Evolutionary conservation across 345 rosid species (phyloP), one percentile per base, ranked within the genome.

Genomic region (Moricandia arvensis): DNA sequence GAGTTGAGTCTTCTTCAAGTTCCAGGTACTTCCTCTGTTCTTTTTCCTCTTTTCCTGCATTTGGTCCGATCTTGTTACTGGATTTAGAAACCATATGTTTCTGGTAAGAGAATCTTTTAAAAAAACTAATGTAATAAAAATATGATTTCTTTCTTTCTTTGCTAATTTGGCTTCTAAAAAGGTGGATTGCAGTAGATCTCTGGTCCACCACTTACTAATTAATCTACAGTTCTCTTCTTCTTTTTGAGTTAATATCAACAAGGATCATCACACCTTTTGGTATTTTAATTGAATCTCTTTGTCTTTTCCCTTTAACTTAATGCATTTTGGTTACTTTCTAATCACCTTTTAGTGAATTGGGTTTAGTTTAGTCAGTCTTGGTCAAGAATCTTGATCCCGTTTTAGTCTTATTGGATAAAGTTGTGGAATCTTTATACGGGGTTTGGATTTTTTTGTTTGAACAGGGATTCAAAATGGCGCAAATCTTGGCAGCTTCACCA

Each of bases 401-500:
- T 33, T 33, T 45, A 60, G 65, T 45, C 53, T 45, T 15, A 49
- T 49, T 49, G 24, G 10, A 49, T 16, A 58, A 17, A 43, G 4
- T 21, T 78, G 38, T 63, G 10, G 27, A 27, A 67, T 53, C 57
- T 38, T 43, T 24, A 69, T 45, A 73, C 57, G 69, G 24, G 76
- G 54, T 66, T 60, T 53, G 17, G 33, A 29, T 67, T 15, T 79
- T 45, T 31, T 73, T 74, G 2, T 6, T 38, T 29, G 65, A 59
- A 55, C 63, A 81, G 87, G 63, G 64, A 71, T 81, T 80, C 69
- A 70, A 80, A 21, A 94, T 94, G 98, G 92, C 97, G 3, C 97
- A 91, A 84, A 84, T 94, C 75, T 76, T 91, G 77, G 91, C 95
- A 75, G 95, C 93, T 58, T 83, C 88, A 33, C 72, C 82, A 53